Evolutionary conservation across 2,329 filamentous ascomycete species (phyloP), one percentile per base, ranked within the genome.

Genomic region (Calonectria leucothoes): DNA sequence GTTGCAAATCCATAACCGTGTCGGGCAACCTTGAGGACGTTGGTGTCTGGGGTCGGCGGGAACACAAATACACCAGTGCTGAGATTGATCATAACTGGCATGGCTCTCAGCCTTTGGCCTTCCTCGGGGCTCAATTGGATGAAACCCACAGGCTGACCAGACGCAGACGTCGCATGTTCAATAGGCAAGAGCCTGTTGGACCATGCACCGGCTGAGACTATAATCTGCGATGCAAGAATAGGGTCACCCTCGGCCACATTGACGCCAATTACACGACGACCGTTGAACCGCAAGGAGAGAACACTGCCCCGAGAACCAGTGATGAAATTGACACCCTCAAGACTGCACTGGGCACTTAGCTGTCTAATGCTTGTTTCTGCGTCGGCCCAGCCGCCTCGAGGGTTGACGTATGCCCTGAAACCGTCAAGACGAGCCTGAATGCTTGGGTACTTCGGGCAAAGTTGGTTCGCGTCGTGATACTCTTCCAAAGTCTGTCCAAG

Each of bases 141-240:
- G 83, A 94, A 95, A 0, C 89, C 91, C 17, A 95, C 83, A 0
- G 89, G 87, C 76, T 95, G 93, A 0, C 92, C 93, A 0, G 92
- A 93, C 0, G 92, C 90, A 68, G 90, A 88, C 29, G 89, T 89
- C 17, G 91, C 88, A 52, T 92, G 92, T 31, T 89, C 87, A 1
- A 94, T 85, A 78, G 93, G 91, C 52, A 95, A 17, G 0, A 84
- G 61, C 2, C 78, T 65, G 17, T 82, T 83, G 17, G 92, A 92
- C 93, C 93, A 94, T 3, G 93, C 93, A 12, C 93, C 93, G 1
- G 92, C 90, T 1, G 93, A 91, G 4, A 95, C 84, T 1, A 95
- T 86, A 12, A 91, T 90, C 10, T 93, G 85, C 70, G 90, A 88
- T 2, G 92, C 92, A 1, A 82, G 82, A 6, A 94, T 76, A 4